A percentile compares a stretch with the other conserved stretches of the same genome.
Evolutionary conservation across 1,139 yeast species (phyloP).

Genomic region (Hemisphaericaspora subhashii): DNA sequence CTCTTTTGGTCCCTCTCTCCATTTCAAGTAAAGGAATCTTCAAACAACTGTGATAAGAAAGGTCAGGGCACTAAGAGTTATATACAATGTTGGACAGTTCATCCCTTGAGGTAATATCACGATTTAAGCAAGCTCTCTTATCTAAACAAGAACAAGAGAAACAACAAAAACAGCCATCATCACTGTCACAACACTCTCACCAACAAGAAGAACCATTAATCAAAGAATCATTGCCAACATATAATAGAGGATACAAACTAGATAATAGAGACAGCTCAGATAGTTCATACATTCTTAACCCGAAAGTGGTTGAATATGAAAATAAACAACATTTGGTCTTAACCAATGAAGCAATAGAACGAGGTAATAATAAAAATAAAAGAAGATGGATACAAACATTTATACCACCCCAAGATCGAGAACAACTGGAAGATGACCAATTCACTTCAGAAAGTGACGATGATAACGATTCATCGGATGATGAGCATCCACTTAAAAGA

Average conservation of each 20-base stretch:
- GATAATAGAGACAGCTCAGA: conserved; percentile 14
- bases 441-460: conserved; percentile 27
- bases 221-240: conserved; percentile 18
- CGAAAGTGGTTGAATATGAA: conserved; percentile 43
- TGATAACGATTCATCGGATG: conserved; percentile 26
- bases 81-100: conserved; percentile 36
- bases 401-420: conserved; percentile 11
- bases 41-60: no score
- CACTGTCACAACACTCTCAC: no score
- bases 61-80: no score
- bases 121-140: conserved; percentile 40
- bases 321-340: conserved; percentile 43
- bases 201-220: conserved; percentile 6
- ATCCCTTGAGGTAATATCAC: conserved; percentile 40
- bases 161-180: background rate
- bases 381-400: conserved; percentile 39
- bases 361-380: conserved; percentile 27
- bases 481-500: conserved; percentile 35
- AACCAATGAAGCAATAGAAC: conserved; percentile 37
- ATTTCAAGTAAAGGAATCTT: no score
- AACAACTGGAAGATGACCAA: conserved; percentile 18
- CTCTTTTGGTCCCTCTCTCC: no score
- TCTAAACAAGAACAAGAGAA: conserved; percentile 12
- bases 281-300: conserved; percentile 22
- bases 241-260: conserved; percentile 41